Evolutionary conservation across 169 alveolate species (phyloP).

Genomic region (Ichthyophthirius multifiliis): DNA sequence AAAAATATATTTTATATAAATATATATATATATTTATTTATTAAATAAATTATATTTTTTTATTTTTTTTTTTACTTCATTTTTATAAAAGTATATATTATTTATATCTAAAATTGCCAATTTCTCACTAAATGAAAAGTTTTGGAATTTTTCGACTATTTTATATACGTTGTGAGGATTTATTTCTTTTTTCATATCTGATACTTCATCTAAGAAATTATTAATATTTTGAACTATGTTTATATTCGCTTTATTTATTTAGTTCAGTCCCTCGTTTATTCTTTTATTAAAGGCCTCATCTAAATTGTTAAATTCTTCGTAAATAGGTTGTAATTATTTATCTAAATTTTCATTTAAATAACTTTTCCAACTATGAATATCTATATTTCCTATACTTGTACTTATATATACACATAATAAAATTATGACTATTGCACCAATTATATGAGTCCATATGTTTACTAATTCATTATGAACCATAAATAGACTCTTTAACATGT

Average conservation of each 20-base stretch:
- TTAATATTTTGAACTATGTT: not conserved
- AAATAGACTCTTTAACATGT: constrained; percentile 54
- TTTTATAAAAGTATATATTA: no score
- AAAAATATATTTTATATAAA: no score
- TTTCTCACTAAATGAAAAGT: not conserved
- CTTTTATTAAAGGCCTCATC: not conserved
- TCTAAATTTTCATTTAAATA: not conserved
- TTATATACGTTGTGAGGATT: not conserved
- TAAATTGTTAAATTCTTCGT: not conserved
- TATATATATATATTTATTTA: not conserved
- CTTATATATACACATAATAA: not conserved
- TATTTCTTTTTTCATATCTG: not conserved
- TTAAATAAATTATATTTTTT: not conserved
- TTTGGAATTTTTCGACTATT: not conserved
- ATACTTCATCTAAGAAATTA: not conserved
- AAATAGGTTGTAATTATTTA: not conserved
- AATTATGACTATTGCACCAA: constrained; percentile 54
- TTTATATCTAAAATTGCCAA: not conserved
- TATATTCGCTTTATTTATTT: not conserved
- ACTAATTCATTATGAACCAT: constrained; percentile 71
- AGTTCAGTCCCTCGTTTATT: not conserved
- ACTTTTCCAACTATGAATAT: not conserved
- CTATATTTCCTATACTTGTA: not conserved
- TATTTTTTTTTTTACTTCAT: not conserved
- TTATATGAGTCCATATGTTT: constrained; percentile 74